phyloP scores from a whole-genome alignment of 768 basidiomycete species.

The Astraeus odoratus region DNA sequence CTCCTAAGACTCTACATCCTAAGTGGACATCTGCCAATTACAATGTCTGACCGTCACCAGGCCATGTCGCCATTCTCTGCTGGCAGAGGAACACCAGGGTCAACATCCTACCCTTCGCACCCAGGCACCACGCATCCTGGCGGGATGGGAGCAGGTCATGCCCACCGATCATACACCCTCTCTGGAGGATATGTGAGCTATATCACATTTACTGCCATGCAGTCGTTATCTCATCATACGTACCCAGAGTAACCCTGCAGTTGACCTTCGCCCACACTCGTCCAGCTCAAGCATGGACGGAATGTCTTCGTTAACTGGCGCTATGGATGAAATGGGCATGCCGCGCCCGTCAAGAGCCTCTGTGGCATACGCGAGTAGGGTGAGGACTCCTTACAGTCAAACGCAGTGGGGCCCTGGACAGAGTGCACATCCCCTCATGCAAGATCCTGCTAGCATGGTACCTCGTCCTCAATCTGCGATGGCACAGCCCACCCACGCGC shows the following conservation, averaged over 20 bases:
- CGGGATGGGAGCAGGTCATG: conserved; percentile 28
- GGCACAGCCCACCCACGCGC: conserved; percentile 15
- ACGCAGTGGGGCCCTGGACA: conserved; percentile 5
- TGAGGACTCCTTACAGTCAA: conserved; percentile 11
- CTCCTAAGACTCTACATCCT: no score
- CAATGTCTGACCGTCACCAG: conserved; percentile 24
- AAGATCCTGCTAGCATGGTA: conserved; percentile 17
- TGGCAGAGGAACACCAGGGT: conserved; percentile 22
- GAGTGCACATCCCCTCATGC: conserved; percentile 12
- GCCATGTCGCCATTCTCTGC: conserved; percentile 10
- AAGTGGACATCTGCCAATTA: no score
- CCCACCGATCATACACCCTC: conserved; percentile 19
- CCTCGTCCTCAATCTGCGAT: conserved; percentile 16
- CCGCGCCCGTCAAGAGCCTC: no score
- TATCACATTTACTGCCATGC: conserved; percentile 15
- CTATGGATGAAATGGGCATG: no score
- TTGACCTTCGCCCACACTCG: conserved; percentile 24
- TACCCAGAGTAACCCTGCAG: conserved; percentile 20
- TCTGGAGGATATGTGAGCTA: conserved; percentile 31
- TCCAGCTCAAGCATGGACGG: conserved; percentile 38
- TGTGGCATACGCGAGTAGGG: conserved; percentile 32
- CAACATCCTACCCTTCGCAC: conserved; percentile 25
- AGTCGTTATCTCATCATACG: conserved; percentile 4
- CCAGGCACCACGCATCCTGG: conserved; percentile 35
- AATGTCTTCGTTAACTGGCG: conserved; percentile 49